A percentile compares a stretch with the other conserved stretches of the same genome.
Evolutionary conservation across 129 eudicot genomes (phyloP).

Genomic region (Heracleum sosnowskyi): DNA sequence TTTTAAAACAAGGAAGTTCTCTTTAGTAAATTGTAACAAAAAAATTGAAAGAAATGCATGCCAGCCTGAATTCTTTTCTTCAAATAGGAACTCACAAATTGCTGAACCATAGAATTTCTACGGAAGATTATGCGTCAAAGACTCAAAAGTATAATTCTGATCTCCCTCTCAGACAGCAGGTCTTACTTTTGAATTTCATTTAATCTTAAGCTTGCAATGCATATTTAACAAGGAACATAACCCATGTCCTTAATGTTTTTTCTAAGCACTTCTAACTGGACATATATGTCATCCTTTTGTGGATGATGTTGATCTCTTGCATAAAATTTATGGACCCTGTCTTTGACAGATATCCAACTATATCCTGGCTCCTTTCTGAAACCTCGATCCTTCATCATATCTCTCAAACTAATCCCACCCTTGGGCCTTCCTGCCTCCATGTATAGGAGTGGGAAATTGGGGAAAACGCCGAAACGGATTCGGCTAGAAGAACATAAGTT

Average conservation of each 20-base stretch:
- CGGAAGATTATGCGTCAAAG: background rate
- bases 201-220: conserved; percentile 17
- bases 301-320: conserved; percentile 23
- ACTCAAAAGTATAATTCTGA: background rate
- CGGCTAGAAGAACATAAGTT: conserved; percentile 21
- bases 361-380: conserved; percentile 23
- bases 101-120: background rate
- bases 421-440: conserved; percentile 11
- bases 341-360: conserved; percentile 24
- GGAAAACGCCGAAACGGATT: too few species aligned
- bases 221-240: conserved; percentile 22
- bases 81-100: background rate
- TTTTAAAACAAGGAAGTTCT: background rate
- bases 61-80: background rate
- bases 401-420: conserved; percentile 20
- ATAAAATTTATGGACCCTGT: conserved; percentile 14
- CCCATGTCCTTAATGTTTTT: conserved; percentile 17
- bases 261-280: conserved; percentile 15
- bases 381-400: conserved; percentile 24
- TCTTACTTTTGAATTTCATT: background rate
- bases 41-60: background rate
- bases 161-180: background rate
- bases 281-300: conserved; percentile 19
- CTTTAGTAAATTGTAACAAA: background rate
- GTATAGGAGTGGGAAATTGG: too few species aligned